Conservation (phyloP, 176 grass and related monocot species). For the Sorghum bicolor region Sorghum_bicolor_NCBIv3 NC_012870.2:72693501-72694000, state of each 20-base stretch:
- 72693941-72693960: slow-evolving; percentile 53
- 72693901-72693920: slow-evolving; percentile 68
- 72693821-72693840: slow-evolving; percentile 90
- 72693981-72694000: slow-evolving; percentile 64
- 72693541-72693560: not conserved
- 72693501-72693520: slow-evolving; percentile 11
- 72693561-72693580: slow-evolving; percentile 11
- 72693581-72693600: slow-evolving; percentile 12
- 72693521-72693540: slow-evolving; percentile 5
- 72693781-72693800: slow-evolving; percentile 65
- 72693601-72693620: slow-evolving; percentile 1
- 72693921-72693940: slow-evolving; percentile 45
- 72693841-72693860: slow-evolving; percentile 79
- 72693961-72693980: slow-evolving; percentile 74
- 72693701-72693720: slow-evolving; percentile 84
- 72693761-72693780: slow-evolving; percentile 69
- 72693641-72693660: slow-evolving; percentile 68
- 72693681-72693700: slow-evolving; percentile 77
- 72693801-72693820: slow-evolving; percentile 75
- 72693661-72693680: slow-evolving; percentile 92
- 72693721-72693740: slow-evolving; percentile 71
- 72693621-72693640: not conserved
- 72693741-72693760: slow-evolving; percentile 75
- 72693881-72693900: slow-evolving; percentile 59
- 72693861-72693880: slow-evolving; percentile 77